Base-by-base conservation (phyloP, 352 stramenopile species). In the Thraustochytrium sp. region DNA sequence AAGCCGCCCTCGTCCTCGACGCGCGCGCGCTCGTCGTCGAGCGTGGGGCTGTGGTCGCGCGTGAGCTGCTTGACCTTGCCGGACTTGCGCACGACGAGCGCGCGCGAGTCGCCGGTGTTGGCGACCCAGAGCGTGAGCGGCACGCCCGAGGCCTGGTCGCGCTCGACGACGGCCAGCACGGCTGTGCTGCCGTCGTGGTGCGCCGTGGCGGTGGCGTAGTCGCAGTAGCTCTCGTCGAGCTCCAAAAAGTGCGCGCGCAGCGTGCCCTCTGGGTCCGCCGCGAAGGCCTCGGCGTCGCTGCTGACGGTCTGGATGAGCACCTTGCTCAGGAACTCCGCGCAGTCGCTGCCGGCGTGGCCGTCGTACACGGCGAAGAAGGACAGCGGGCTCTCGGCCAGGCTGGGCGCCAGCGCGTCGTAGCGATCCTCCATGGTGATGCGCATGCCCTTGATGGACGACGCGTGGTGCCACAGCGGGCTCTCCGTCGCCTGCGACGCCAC, bases 301-400 rank as follows among this genome's bases (percentile, higher is more conserved):
- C 42, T 42, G 37, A 31, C 13, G n/a, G 48, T 36, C 9, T 86
- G 53, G 13, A 87, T 46, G 31, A 82, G 16, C 3, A 61, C n/a
- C 13, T 63, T 44, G n/a, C 73, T 53, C 1, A 80, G 90, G 76
- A 87, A 97, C 91, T 97, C 92, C 78, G 93, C 90, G 38, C 92
- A 93, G 31, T 90, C 89, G 51, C 92, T 89, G 46, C 94, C 94
- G 59, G 93, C 93, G 85, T 97, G 94, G 84, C 94, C 94, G 82
- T 97, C 94, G 85, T 97, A 97, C 64, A 97, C 89, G 51, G 90
- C 93, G 82, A 97, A 97, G 73, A 97, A 94, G 5, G 68, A 80
- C 72, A 91, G 93, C 84, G 92, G 87, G 68, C 88, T 92, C 9
- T 91, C 77, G 87, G 95, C 56, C 16, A 80, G 42, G 5, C 13